phyloP scores from a whole-genome alignment of 2,329 filamentous ascomycete genomes.

The Botrytis elliptica region DNA sequence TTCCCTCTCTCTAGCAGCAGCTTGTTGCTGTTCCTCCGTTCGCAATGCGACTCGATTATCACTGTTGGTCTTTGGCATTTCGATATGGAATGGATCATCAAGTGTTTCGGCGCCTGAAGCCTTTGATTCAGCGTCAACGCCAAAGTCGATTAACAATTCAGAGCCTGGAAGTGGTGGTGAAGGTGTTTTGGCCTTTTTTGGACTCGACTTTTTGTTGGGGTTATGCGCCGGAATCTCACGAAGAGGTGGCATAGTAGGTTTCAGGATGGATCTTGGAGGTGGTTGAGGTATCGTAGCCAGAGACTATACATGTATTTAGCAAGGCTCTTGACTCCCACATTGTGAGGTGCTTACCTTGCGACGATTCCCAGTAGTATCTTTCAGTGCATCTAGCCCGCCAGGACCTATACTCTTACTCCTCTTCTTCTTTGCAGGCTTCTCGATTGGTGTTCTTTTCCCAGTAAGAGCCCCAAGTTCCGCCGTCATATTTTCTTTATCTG shows the following conservation, averaged over 20 bases:
- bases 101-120: slow-evolving; percentile 43
- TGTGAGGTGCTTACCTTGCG: slow-evolving; percentile 62
- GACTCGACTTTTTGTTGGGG: slow-evolving; percentile 33
- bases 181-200: slow-evolving; percentile 35
- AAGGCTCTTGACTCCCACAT: neutral
- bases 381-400: slow-evolving; percentile 80
- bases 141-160: slow-evolving; percentile 36
- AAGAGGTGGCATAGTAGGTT: slow-evolving; percentile 68
- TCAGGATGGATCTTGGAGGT: slow-evolving; percentile 71
- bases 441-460: slow-evolving; percentile 31
- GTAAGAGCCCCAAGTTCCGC: slow-evolving; percentile 56
- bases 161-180: slow-evolving; percentile 23
- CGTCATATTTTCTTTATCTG: slow-evolving; percentile 78
- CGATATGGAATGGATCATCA: slow-evolving; percentile 47
- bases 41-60: slow-evolving; percentile 60
- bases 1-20: slow-evolving; percentile 66
- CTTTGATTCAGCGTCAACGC: slow-evolving; percentile 28
- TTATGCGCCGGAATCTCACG: slow-evolving; percentile 61
- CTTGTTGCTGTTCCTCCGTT: slow-evolving; percentile 70
- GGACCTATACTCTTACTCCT: slow-evolving; percentile 96
- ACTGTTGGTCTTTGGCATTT: slow-evolving; percentile 40
- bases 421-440: slow-evolving; percentile 57
- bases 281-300: slow-evolving; percentile 41
- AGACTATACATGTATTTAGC: slow-evolving; percentile 31
- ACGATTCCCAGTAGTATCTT: slow-evolving; percentile 71